Evolutionary conservation across 192 early-diverging fungal species (phyloP).

Genomic region (Coemansia aciculifera): DNA sequence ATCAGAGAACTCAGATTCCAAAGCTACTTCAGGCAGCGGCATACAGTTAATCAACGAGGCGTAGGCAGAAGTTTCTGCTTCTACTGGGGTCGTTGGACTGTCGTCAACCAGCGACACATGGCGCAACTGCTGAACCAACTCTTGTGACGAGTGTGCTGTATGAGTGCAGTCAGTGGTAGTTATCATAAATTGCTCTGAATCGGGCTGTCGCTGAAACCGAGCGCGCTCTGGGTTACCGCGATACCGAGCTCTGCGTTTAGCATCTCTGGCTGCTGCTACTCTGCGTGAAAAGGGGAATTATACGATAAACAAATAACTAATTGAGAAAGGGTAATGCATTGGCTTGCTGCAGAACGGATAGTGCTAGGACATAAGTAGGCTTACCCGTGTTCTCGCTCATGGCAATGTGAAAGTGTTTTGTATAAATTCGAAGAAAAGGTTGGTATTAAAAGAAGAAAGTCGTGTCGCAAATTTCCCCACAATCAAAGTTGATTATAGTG

Average conservation of each 20-base stretch:
- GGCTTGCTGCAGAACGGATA: neutral
- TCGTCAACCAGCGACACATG: slow-evolving; percentile 1
- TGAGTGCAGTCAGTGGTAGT: neutral
- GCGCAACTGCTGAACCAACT: neutral
- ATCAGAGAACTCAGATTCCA: neutral
- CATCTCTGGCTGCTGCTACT: slow-evolving; percentile 31
- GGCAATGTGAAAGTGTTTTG: neutral
- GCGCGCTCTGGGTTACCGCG: slow-evolving; percentile 49
- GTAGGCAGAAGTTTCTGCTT: neutral
- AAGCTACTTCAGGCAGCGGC: neutral
- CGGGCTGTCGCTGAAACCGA: slow-evolving; percentile 34
- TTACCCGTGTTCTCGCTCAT: neutral
- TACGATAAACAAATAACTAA: neutral
- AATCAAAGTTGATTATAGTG: neutral
- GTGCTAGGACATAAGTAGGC: neutral
- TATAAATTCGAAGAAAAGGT: neutral
- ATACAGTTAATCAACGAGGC: neutral
- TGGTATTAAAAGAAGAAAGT: neutral
- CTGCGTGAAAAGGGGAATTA: neutral
- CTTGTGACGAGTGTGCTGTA: neutral
- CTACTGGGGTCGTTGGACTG: neutral
- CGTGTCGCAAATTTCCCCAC: neutral
- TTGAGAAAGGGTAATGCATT: neutral
- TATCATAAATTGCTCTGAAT: slow-evolving; percentile 32
- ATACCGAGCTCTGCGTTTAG: slow-evolving; percentile 38